These are phyloP conservation scores for Phaffia australis DNA, from an alignment of 768 basidiomycete species.

Conservation along the genomic window DNA sequence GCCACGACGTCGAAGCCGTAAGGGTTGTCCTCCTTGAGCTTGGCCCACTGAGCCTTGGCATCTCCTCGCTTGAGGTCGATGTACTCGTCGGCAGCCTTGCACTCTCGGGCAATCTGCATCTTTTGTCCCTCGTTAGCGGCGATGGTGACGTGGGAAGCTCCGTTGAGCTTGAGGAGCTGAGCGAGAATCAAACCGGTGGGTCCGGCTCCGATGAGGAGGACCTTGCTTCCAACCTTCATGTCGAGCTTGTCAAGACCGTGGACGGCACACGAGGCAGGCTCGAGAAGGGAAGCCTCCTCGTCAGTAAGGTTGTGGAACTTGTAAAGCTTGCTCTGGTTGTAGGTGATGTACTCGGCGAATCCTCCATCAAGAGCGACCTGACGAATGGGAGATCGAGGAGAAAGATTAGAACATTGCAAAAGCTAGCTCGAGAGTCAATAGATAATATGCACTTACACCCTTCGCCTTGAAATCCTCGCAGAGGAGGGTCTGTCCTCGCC, in stretches of 20 bases:
- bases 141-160: conserved; percentile 66
- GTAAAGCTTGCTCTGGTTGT: conserved; percentile 62
- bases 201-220: conserved; percentile 76
- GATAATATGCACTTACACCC: conserved; percentile 47
- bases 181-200: conserved; percentile 85
- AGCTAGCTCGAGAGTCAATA: too few relatives aligned
- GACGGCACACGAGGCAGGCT: conserved; percentile 82
- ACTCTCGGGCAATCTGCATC: conserved; percentile 69
- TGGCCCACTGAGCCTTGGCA: conserved; percentile 65
- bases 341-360: conserved; percentile 55
- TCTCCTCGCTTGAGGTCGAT: conserved; percentile 68
- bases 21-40: conserved; percentile 67
- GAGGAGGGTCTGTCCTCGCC: conserved; percentile 65
- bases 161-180: conserved; percentile 76
- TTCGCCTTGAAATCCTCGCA: conserved; percentile 76
- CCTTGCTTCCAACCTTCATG: conserved; percentile 71
- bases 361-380: conserved; percentile 54
- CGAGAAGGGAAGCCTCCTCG: conserved; percentile 75
- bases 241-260: conserved; percentile 82
- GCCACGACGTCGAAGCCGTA: conserved; percentile 82
- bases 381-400: too few relatives aligned
- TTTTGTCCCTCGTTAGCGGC: conserved; percentile 72
- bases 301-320: conserved; percentile 78
- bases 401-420: too few relatives aligned
- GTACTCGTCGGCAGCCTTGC: conserved; percentile 73